Percentiles rank a stretch among this genome's conserved stretches.
Evolutionary conservation across 2,329 filamentous ascomycete species (phyloP).

Genomic region (Fusarium avenaceum): DNA sequence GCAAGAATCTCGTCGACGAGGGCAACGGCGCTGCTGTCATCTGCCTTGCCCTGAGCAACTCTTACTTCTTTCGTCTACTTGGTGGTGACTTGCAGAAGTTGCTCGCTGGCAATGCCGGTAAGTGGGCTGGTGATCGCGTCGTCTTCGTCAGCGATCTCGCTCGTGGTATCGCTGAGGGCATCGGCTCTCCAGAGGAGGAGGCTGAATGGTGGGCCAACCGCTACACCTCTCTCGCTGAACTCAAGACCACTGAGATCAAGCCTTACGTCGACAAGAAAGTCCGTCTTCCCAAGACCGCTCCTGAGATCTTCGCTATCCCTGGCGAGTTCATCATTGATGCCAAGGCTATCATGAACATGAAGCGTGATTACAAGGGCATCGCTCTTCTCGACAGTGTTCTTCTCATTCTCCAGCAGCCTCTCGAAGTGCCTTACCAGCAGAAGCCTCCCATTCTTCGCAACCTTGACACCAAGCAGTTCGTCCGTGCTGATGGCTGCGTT

Average conservation of each 20-base stretch:
- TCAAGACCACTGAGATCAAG: neutral
- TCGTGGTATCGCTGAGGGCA: neutral
- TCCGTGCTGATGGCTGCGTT: constrained; percentile 4
- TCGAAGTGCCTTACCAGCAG: neutral
- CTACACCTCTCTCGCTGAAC: neutral
- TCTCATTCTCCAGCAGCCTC: neutral
- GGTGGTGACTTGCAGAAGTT: neutral
- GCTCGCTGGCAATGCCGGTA: neutral
- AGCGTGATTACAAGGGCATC: neutral
- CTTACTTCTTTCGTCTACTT: constrained; percentile 27
- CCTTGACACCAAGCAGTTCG: constrained; percentile 19
- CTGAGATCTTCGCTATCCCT: neutral
- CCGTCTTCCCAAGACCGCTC: neutral
- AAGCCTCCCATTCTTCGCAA: constrained; percentile 23
- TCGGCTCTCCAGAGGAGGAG: neutral
- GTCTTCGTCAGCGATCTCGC: constrained; percentile 4
- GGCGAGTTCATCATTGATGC: neutral
- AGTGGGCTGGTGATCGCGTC: constrained; percentile 15
- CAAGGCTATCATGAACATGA: neutral
- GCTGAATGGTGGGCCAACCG: neutral
- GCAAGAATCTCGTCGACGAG: neutral
- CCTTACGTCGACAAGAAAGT: rapidly evolving
- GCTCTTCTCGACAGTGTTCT: constrained; percentile 2
- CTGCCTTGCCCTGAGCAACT: constrained; percentile 16
- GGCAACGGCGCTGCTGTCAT: neutral